A percentile compares a stretch with the other conserved stretches of the same genome.
Conservation (phyloP, 208 protist genomes). For the Crithidia acanthocephali region DNA sequence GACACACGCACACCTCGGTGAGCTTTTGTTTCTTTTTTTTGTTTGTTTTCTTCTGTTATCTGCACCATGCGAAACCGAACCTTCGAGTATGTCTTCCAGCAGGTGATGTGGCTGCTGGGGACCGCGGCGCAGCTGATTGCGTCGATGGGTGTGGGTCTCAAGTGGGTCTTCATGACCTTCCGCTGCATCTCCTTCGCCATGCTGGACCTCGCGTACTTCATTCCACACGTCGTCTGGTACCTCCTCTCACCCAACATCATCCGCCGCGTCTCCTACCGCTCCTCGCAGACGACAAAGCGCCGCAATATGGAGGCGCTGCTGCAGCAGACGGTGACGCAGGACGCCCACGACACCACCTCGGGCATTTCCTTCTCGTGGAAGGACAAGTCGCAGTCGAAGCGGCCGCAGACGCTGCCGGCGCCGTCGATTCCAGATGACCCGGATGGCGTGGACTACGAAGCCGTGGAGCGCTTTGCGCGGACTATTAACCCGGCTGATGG, state of each 20-base stretch:
- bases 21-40: conserved; percentile 23
- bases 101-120: conserved; percentile 70
- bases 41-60: conserved; percentile 4
- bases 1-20: too few species aligned
- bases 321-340: conserved; percentile 9
- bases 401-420: neutral
- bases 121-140: conserved; percentile 56
- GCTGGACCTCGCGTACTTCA: conserved; percentile 52
- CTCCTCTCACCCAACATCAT: conserved; percentile 69
- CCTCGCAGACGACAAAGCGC: conserved; percentile 42
- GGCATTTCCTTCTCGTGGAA: conserved; percentile 6
- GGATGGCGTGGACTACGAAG: conserved; percentile 31
- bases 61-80: conserved; percentile 29
- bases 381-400: neutral
- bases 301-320: conserved; percentile 50
- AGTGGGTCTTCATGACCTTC: conserved; percentile 77
- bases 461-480: conserved; percentile 41
- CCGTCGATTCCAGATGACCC: conserved; percentile 12
- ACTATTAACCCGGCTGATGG: conserved; percentile 70
- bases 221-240: conserved; percentile 71
- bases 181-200: conserved; percentile 66
- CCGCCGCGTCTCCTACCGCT: conserved; percentile 65
- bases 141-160: conserved; percentile 60
- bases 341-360: neutral
- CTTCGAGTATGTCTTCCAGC: conserved; percentile 55